Percentiles rank a stretch among this genome's conserved stretches.
These are phyloP conservation scores for Adiantum capillusveneris DNA, from an alignment of 75 land plant species.

Conservation along the genomic window DNA sequence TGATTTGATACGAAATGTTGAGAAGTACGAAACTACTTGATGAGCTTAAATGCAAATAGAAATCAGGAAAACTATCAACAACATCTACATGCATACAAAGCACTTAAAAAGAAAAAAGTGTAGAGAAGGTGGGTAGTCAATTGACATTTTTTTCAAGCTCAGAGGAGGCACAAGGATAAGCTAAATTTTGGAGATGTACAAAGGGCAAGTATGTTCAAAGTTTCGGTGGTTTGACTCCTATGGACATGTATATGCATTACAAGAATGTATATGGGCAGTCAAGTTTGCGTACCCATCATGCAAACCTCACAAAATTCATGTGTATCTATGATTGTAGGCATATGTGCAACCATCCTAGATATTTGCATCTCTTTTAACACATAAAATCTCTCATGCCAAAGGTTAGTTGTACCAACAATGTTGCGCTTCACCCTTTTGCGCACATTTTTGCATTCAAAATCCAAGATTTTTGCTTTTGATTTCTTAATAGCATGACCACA, in stretches of 20 bases:
- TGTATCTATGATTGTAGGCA: too few species aligned
- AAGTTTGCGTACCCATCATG: too few species aligned
- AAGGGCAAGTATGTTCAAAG: not conserved
- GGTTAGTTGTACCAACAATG: too few species aligned
- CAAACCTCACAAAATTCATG: too few species aligned
- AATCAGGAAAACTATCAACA: not conserved
- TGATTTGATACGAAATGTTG: conserved; percentile 4
- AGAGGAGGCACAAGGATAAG: not conserved
- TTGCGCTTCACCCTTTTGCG: too few species aligned
- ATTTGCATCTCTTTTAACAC: too few species aligned
- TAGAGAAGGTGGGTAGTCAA: not conserved
- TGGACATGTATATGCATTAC: conserved; percentile 1
- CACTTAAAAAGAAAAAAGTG: not conserved
- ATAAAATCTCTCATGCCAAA: too few species aligned
- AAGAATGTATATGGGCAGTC: conserved; percentile 5
- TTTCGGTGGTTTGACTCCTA: not conserved
- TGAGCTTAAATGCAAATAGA: not conserved
- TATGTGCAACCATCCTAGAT: too few species aligned
- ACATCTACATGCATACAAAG: conserved; percentile 2
- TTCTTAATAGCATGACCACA: too few species aligned
- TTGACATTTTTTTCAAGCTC: not conserved
- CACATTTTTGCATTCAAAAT: too few species aligned
- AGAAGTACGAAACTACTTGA: not conserved
- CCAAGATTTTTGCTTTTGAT: too few species aligned
- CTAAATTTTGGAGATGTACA: not conserved